A percentile compares a stretch with the other conserved stretches of the same genome.
phyloP scores from a whole-genome alignment of 179 eudicot species.

The Vitellaria paradoxa region DNA sequence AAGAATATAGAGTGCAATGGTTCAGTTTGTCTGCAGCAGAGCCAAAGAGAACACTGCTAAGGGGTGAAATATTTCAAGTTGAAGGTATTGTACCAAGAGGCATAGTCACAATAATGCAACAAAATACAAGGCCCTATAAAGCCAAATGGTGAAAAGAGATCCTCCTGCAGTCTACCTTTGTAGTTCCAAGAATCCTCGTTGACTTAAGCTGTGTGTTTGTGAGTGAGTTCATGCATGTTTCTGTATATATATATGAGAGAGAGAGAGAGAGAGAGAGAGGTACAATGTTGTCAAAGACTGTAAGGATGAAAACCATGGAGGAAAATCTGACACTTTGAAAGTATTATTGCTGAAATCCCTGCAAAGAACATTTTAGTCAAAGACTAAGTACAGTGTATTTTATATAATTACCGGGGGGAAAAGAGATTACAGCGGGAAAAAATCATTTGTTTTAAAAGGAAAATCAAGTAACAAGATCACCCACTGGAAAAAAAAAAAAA shows the following conservation, averaged over 20 bases:
- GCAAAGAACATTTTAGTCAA: not conserved
- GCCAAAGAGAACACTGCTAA: not conserved
- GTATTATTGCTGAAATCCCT: conserved; percentile 24
- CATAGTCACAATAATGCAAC: not conserved
- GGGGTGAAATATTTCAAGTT: not conserved
- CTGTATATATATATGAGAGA: no score
- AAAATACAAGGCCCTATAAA: no score
- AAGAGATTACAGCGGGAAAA: not conserved
- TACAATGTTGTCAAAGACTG: conserved; percentile 59
- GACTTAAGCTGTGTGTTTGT: no score
- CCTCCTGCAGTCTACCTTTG: no score
- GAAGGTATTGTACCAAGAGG: not conserved
- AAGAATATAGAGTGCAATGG: not conserved
- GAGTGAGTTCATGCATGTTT: no score
- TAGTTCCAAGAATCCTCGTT: no score
- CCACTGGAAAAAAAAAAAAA: no score
- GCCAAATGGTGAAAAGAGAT: no score
- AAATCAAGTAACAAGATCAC: no score
- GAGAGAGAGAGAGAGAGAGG: conserved; percentile 20
- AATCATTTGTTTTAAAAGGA: not conserved
- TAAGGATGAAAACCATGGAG: conserved; percentile 50
- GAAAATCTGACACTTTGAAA: conserved; percentile 40
- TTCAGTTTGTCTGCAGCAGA: not conserved
- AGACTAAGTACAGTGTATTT: not conserved
- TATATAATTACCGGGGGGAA: no score